Percentiles rank a stretch among this genome's conserved stretches.
Evolutionary conservation across 257 asterid genomes (phyloP).

Genomic region (Penstemon barbatus): DNA sequence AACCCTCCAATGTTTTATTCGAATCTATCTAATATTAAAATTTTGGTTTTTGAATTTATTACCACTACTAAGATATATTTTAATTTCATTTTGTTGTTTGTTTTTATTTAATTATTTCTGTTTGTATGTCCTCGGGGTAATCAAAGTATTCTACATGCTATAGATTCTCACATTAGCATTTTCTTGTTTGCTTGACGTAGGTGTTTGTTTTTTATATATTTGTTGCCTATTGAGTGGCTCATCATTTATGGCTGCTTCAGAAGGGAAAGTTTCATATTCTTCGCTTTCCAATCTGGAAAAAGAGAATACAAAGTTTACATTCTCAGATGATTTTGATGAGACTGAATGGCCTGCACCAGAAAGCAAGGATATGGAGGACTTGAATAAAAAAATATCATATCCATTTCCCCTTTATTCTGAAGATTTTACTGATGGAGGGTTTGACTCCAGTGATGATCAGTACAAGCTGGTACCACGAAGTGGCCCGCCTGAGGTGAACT

Average conservation of each 20-base stretch:
- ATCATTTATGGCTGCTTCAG: constrained; percentile 38
- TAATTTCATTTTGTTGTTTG: neutral
- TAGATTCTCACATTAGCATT: neutral
- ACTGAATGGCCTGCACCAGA: constrained; percentile 40
- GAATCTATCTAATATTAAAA: no score
- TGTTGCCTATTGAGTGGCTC: constrained; percentile 25
- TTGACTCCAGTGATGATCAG: constrained; percentile 61
- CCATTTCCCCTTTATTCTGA: constrained; percentile 51
- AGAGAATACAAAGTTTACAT: constrained; percentile 40
- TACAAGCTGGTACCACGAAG: constrained; percentile 37
- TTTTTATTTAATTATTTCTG: neutral
- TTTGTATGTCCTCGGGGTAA: neutral
- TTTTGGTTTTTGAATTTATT: no score
- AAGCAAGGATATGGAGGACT: constrained; percentile 24
- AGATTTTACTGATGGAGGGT: constrained; percentile 57
- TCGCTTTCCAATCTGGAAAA: constrained; percentile 41
- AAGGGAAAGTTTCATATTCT: constrained; percentile 38
- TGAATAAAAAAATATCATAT: constrained; percentile 45
- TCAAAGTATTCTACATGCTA: neutral
- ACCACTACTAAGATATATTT: no score
- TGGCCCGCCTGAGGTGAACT: constrained; percentile 83
- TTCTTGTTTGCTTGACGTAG: neutral
- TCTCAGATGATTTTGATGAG: constrained; percentile 49
- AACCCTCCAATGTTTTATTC: no score
- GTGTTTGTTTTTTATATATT: constrained; percentile 1